Percentiles rank a stretch among this genome's conserved stretches.
These are phyloP conservation scores for Rhizoclosmatium globosum DNA, from an alignment of 192 early-diverging fungal species.

Conservation along the genomic window DNA sequence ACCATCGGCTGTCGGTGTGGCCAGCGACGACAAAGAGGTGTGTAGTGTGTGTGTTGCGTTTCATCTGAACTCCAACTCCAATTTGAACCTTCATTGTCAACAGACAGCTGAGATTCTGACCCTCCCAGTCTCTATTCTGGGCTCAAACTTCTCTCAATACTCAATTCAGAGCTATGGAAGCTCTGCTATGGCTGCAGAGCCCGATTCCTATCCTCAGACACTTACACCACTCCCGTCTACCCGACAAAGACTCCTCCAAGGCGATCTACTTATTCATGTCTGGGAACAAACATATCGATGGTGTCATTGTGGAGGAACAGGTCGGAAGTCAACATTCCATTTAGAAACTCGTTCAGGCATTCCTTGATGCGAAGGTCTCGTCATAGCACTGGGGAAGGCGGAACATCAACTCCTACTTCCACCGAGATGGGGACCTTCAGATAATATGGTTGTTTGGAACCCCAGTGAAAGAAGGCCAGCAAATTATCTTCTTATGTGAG, in stretches of 20 bases:
- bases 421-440: background rate
- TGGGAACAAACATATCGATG: conserved; percentile 21
- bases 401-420: too few species aligned
- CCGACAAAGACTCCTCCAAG: conserved; percentile 4
- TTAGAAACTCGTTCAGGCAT: too few species aligned
- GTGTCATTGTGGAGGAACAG: conserved; percentile 14
- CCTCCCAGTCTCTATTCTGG: background rate
- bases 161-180: background rate
- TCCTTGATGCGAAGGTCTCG: background rate
- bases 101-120: background rate
- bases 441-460: conserved; percentile 69
- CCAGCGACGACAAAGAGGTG: background rate
- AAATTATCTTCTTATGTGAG: conserved; percentile 90
- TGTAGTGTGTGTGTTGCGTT: background rate
- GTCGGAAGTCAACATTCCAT: conserved; percentile 32
- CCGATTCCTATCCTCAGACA: background rate
- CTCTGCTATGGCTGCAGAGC: background rate
- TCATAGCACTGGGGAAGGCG: background rate
- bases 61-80: background rate
- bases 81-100: background rate
- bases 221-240: background rate
- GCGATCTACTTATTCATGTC: conserved; percentile 10
- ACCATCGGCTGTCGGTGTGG: background rate
- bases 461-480: conserved; percentile 90
- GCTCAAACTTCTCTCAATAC: background rate